Percentiles rank a stretch among this genome's conserved stretches.
Evolutionary conservation across 2,329 filamentous ascomycete genomes (phyloP).

Genomic region (Moelleriella libera): DNA sequence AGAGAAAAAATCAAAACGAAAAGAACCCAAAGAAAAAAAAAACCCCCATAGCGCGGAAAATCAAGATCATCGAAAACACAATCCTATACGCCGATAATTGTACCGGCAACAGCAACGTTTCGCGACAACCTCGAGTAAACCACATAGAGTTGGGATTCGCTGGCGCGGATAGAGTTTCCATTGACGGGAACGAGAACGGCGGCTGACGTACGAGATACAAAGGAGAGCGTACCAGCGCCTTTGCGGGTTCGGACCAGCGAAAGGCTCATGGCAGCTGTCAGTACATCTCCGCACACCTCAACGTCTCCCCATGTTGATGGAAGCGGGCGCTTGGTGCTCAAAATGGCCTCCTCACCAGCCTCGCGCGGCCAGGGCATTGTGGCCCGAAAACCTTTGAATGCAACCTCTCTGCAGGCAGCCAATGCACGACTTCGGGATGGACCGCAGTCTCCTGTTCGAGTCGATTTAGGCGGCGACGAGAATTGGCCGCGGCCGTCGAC

Average conservation of each 20-base stretch:
- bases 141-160: too few relatives aligned
- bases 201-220: too few relatives aligned
- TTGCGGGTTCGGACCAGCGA: background rate
- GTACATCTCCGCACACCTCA: slow-evolving; percentile 17
- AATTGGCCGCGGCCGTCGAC: slow-evolving; percentile 38
- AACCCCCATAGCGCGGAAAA: too few relatives aligned
- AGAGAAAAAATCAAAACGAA: too few relatives aligned
- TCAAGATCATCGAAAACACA: too few relatives aligned
- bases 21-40: too few relatives aligned
- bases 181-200: too few relatives aligned
- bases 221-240: too few relatives aligned
- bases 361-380: slow-evolving; percentile 9
- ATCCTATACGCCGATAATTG: too few relatives aligned
- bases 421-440: slow-evolving; percentile 31
- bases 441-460: slow-evolving; percentile 40
- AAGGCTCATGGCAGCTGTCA: slow-evolving; percentile 18
- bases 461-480: slow-evolving; percentile 35
- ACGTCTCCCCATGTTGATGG: slow-evolving; percentile 12
- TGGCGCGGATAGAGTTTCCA: too few relatives aligned
- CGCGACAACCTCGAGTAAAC: too few relatives aligned
- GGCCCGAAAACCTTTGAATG: slow-evolving; percentile 21
- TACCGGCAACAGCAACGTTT: too few relatives aligned
- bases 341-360: slow-evolving; percentile 1
- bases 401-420: slow-evolving; percentile 10
- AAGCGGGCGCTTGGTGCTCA: slow-evolving; percentile 3